These are phyloP conservation scores for Plasmodium adleri DNA, from an alignment of 169 alveolate species.

Conservation along the genomic window DNA sequence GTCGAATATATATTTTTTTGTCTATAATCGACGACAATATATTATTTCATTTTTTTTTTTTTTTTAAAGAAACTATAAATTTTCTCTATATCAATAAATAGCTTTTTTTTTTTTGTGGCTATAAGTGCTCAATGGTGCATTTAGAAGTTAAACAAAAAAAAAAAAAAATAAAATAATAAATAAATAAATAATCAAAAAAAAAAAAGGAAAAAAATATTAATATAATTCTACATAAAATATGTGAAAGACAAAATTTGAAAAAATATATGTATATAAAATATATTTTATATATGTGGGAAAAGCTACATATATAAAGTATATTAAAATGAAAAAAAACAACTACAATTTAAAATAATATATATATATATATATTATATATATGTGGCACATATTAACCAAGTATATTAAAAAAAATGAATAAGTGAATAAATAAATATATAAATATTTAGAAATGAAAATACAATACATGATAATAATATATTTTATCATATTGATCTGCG, in stretches of 20 bases:
- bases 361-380: slow-evolving; percentile 5
- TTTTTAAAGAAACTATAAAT: slow-evolving; percentile 11
- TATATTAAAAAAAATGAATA: slow-evolving; percentile 33
- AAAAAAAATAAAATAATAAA: too few relatives aligned
- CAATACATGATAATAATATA: slow-evolving; percentile 25
- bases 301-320: too few relatives aligned
- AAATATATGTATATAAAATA: too few relatives aligned
- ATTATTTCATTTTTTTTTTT: slow-evolving; percentile 17
- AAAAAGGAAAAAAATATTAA: neutral
- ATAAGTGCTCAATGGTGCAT: slow-evolving; percentile 54
- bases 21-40: neutral
- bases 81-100: neutral
- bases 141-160: too few relatives aligned
- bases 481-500: slow-evolving; percentile 19
- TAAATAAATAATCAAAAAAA: neutral
- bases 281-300: too few relatives aligned
- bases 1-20: too few relatives aligned
- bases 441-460: too few relatives aligned
- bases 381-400: slow-evolving; percentile 18
- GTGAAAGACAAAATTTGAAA: too few relatives aligned
- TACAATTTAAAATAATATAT: neutral
- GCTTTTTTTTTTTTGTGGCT: neutral
- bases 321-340: slow-evolving; percentile 5
- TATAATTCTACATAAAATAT: neutral
- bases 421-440: neutral